phyloP scores from a whole-genome alignment of 2,329 filamentous ascomycete species.

The Neonectria coccinea region DNA sequence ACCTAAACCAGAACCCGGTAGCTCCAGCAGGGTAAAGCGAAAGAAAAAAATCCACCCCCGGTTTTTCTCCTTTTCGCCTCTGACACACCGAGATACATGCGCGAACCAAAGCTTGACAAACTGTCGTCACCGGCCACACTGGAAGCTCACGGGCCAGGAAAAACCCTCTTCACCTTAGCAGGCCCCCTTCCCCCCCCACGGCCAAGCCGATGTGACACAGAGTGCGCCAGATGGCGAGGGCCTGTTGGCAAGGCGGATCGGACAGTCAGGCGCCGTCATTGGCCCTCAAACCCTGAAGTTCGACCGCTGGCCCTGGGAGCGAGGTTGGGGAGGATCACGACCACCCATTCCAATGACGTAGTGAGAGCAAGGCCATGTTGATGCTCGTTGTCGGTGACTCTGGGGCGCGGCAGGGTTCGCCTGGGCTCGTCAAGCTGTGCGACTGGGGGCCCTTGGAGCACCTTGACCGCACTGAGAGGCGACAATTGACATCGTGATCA shows the following conservation, averaged over 20 bases:
- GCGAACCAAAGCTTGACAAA: constrained; percentile 26
- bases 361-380: constrained; percentile 23
- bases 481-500: constrained; percentile 36
- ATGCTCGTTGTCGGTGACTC: constrained; percentile 34
- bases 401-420: constrained; percentile 39
- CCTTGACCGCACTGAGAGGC: constrained; percentile 33
- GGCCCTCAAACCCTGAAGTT: constrained; percentile 29
- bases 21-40: background rate
- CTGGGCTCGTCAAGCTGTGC: constrained; percentile 23
- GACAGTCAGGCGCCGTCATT: constrained; percentile 30
- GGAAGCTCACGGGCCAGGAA: constrained; percentile 29
- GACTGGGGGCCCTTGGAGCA: constrained; percentile 32
- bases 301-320: constrained; percentile 19
- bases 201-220: constrained; percentile 41
- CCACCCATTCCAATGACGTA: constrained; percentile 44
- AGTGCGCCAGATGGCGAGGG: constrained; percentile 23
- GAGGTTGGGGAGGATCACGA: constrained; percentile 36
- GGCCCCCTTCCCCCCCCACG: constrained; percentile 39
- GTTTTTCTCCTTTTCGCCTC: constrained; percentile 24
- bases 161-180: constrained; percentile 33
- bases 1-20: constrained; percentile 13
- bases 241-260: constrained; percentile 28
- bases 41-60: constrained; percentile 21
- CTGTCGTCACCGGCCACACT: constrained; percentile 31
- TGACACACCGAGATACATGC: constrained; percentile 41